These are phyloP conservation scores for Hansenula anomala DNA, from an alignment of 1,139 yeast species.

Conservation along the genomic window DNA sequence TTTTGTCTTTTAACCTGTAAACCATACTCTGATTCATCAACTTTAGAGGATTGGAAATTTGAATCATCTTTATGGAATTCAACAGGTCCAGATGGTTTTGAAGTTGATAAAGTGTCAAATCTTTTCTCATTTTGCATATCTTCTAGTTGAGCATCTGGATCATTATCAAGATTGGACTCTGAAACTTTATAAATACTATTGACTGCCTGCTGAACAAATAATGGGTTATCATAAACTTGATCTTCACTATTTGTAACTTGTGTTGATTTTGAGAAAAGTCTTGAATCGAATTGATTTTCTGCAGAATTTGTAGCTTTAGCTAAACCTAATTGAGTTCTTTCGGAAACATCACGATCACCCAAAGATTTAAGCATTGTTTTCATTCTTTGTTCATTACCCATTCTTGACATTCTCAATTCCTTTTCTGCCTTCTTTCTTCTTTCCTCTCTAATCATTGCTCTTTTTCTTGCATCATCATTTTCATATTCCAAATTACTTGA, in stretches of 20 bases:
- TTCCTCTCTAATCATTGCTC: constrained; percentile 38
- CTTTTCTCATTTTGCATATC: constrained; percentile 28
- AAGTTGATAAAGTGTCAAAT: constrained; percentile 29
- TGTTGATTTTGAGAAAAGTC: constrained; percentile 45
- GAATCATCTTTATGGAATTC: constrained; percentile 42
- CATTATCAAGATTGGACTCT: constrained; percentile 13
- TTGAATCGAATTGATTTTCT: constrained; percentile 50
- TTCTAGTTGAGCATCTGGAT: constrained; percentile 27
- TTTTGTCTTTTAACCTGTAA: constrained; percentile 17
- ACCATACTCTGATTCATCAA: constrained; percentile 22
- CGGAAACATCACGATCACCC: constrained; percentile 46
- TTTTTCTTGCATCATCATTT: constrained; percentile 24
- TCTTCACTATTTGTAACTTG: constrained; percentile 38
- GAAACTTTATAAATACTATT: constrained; percentile 43
- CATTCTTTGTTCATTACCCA: constrained; percentile 42
- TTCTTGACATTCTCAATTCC: constrained; percentile 37
- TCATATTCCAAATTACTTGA: constrained; percentile 8
- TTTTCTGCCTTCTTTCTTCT: constrained; percentile 41
- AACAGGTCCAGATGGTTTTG: constrained; percentile 42
- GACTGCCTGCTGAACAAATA: constrained; percentile 49
- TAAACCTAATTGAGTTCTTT: constrained; percentile 47
- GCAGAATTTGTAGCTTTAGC: constrained; percentile 33
- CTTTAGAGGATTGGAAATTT: constrained; percentile 8
- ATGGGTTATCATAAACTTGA: constrained; percentile 50
- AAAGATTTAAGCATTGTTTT: constrained; percentile 38